Conservation (phyloP, 805 yeast species). For the Candida verbasci region DNA sequence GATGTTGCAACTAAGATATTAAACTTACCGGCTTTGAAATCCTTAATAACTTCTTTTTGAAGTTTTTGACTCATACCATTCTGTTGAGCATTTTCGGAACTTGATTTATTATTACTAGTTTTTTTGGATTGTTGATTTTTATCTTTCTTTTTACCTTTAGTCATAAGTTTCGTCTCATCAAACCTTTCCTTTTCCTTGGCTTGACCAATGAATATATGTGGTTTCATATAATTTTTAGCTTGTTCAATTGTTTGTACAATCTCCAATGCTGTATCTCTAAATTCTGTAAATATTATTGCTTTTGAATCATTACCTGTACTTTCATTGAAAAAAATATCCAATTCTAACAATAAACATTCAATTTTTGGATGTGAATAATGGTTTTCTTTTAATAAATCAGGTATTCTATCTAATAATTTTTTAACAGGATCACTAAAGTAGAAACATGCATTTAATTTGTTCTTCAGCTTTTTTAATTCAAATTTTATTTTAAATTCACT, state of each 20-base stretch:
- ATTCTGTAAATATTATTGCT: slow-evolving; percentile 84
- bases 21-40: slow-evolving; percentile 67
- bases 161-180: slow-evolving; percentile 43
- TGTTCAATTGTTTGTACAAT: slow-evolving; percentile 64
- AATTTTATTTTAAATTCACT: slow-evolving; percentile 56
- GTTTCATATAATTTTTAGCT: slow-evolving; percentile 32
- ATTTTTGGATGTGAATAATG: slow-evolving; percentile 63
- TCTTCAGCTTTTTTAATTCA: slow-evolving; percentile 54
- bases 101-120: slow-evolving; percentile 43
- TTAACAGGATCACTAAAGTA: slow-evolving; percentile 49
- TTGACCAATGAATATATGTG: slow-evolving; percentile 94
- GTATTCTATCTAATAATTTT: slow-evolving; percentile 25
- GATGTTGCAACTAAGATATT: slow-evolving; percentile 93
- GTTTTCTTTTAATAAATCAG: slow-evolving; percentile 1
- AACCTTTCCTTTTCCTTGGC: slow-evolving; percentile 68
- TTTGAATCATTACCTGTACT: slow-evolving; percentile 49
- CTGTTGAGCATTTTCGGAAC: slow-evolving; percentile 72
- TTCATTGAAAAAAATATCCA: slow-evolving; percentile 49
- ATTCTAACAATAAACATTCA: slow-evolving; percentile 51
- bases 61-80: slow-evolving; percentile 88
- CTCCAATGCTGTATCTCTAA: slow-evolving; percentile 86
- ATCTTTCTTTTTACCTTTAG: slow-evolving; percentile 19
- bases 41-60: slow-evolving; percentile 73
- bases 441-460: slow-evolving; percentile 58
- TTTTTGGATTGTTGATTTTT: slow-evolving; percentile 3